Evolutionary conservation across 1,284 basidiomycete genomes (phyloP), one percentile per base, ranked within the genome.

Genomic region (Phlebopus sp.): DNA sequence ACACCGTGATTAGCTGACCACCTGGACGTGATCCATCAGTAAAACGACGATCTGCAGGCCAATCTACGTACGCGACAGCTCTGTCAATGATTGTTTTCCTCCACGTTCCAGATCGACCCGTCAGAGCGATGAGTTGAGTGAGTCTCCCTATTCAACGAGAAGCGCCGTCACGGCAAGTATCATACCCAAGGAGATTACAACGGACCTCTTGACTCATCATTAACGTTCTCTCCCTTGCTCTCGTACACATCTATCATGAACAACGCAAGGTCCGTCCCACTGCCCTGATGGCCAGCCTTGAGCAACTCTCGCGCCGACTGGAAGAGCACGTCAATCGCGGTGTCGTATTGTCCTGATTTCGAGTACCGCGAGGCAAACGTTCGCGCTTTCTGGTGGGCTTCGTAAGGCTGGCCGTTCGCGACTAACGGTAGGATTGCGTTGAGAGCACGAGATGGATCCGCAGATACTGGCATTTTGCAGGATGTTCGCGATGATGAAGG

Each of bases 321-420:
- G 68, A 93, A 94, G 44, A 96, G 79, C 9, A 97, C 87, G 66
- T 93, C 87, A 67, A 92, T 85, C 13, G 92, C 92, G 11, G 84
- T 84, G 57, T 86, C 84, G 62, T 85, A 83, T 57, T 92, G 85
- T 2, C 76, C 77, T 3, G 90, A 83, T 67, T 90, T 87, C 43
- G 76, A 72, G 64, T 96, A 91, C 58, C 93, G 80, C 10, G 92
- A 86, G 5, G 92, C 92, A 54, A 94, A 95, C 21, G 94, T 97
- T 27, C 94, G 83, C 21, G 92, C 90, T 71, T 96, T 96, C 67
- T 97, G 93, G 59, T 97, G 94, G 0, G 92, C 93, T 58, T 91
- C 90, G 69, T 97, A 96, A 3, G 88, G 79, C 51, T 86, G 75
- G 13, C 85, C 79, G 15, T 75, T 73, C 11, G 77, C 66, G 47